A percentile compares a stretch with the other conserved stretches of the same genome.
Evolutionary conservation across 2,329 filamentous ascomycete species (phyloP).

Genomic region (Phyllachora maydis): DNA sequence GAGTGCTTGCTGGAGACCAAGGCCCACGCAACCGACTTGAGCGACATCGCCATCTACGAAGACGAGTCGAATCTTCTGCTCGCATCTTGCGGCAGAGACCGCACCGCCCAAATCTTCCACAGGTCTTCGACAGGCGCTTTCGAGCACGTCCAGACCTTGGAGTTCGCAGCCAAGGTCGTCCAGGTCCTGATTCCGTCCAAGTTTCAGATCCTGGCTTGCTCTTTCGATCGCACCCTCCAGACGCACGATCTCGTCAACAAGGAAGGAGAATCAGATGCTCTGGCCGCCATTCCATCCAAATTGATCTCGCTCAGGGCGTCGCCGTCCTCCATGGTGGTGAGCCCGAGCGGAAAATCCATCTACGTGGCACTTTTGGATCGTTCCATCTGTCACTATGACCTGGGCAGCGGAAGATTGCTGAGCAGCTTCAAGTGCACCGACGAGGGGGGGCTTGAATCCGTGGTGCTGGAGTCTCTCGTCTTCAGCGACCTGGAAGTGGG

Average conservation of each 20-base stretch:
- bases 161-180: slow-evolving; percentile 74
- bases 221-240: slow-evolving; percentile 71
- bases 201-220: slow-evolving; percentile 65
- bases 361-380: slow-evolving; percentile 40
- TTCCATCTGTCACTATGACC: slow-evolving; percentile 37
- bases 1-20: slow-evolving; percentile 50
- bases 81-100: slow-evolving; percentile 70
- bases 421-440: slow-evolving; percentile 70
- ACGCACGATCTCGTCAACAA: slow-evolving; percentile 59
- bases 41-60: slow-evolving; percentile 56
- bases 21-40: slow-evolving; percentile 72
- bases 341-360: slow-evolving; percentile 35
- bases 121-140: slow-evolving; percentile 34
- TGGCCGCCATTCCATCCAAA: slow-evolving; percentile 59
- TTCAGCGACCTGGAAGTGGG: slow-evolving; percentile 36
- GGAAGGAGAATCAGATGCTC: slow-evolving; percentile 37
- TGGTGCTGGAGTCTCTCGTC: slow-evolving; percentile 61
- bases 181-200: slow-evolving; percentile 54
- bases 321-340: slow-evolving; percentile 63
- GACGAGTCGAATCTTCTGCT: slow-evolving; percentile 41
- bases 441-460: slow-evolving; percentile 58
- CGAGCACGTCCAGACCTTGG: slow-evolving; percentile 74
- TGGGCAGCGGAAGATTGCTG: slow-evolving; percentile 47
- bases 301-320: slow-evolving; percentile 72
- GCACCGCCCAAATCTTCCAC: slow-evolving; percentile 81